A percentile compares a stretch with the other conserved stretches of the same genome.
Evolutionary conservation across 2,329 filamentous ascomycete species (phyloP).

Genomic region (Paraconiothyrium brasiliense): DNA sequence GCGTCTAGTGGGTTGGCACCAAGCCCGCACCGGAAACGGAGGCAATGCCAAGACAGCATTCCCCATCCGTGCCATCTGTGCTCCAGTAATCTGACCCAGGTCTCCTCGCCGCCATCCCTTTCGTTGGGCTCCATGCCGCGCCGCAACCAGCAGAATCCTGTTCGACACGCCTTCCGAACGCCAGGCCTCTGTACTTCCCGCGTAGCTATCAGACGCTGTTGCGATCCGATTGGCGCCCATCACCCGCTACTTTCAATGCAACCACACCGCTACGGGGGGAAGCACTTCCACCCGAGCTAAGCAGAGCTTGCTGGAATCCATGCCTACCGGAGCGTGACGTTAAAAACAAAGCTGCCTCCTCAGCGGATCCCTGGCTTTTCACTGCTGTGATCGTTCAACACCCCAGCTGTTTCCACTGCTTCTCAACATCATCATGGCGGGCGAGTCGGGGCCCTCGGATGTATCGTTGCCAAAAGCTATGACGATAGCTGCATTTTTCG

Average conservation of each 20-base stretch:
- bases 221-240: neutral
- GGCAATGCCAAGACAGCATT: neutral
- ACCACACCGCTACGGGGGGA: neutral
- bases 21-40: neutral
- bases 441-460: neutral
- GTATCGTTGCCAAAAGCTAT: constrained; percentile 18
- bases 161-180: neutral
- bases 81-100: neutral
- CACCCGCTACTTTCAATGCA: neutral
- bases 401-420: neutral
- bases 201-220: neutral
- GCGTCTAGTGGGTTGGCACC: neutral
- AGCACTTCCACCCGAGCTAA: neutral
- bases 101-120: neutral
- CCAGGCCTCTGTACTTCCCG: neutral
- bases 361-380: neutral
- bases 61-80: neutral
- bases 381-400: neutral
- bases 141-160: neutral
- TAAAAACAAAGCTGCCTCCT: neutral
- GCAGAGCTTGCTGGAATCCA: neutral
- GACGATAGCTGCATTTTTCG: constrained; percentile 32
- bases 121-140: neutral
- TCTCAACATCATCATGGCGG: constrained; percentile 2
- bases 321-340: neutral